Base-by-base conservation (phyloP, 192 early-diverging fungal species). In the Phycomyces blakesleeanus region DNA sequence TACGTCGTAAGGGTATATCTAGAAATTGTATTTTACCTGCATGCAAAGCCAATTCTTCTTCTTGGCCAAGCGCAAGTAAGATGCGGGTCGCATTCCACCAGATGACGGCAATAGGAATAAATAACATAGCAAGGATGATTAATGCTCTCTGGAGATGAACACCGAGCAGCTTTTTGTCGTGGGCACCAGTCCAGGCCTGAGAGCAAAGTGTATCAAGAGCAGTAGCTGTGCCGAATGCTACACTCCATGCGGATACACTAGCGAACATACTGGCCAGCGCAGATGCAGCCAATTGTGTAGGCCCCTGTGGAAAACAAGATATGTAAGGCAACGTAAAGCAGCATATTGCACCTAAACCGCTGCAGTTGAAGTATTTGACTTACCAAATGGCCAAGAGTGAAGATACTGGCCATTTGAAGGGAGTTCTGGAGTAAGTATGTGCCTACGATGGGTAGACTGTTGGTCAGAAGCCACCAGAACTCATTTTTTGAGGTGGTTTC, bases 91-190 rank as follows among this genome's bases (percentile, higher is more conserved):
- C 81, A 42, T 84, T 77, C 85, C 79, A 87, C 76, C 91, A 88
- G 44, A 92, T 56, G 1, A 82, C 68, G 10, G 79, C 69, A 62
- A 97, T 87, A 5, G 91, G 85, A 40, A 94, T 57, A 63, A 87
- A 83, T 52, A 91, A 73, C 15, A 89, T 16, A 14, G 73, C 67
- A 58, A 92, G 78, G 24, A 95, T 84, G 24, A 97, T 71, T 12
- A 98, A 75, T 0, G 87, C 91, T 16, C 95, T 80, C 69, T 93
- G 91, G 21, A 91, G 71, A 59, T 91, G 86, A 4, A 91, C 76
- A n/a, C 91, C 91, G 3, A 90, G 77, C 18, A 86, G 76, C 0
- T 72, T 83, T 56, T 82, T 84, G 59, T 89, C 84, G 44, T 73
- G 68, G 27, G 87, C 77, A 8, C 83, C 85, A 0, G 91, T 89